Percentiles rank a stretch among this genome's conserved stretches.
Evolutionary conservation across 192 early-diverging fungal genomes (phyloP).

Genomic region (Entomortierella beljakovae): DNA sequence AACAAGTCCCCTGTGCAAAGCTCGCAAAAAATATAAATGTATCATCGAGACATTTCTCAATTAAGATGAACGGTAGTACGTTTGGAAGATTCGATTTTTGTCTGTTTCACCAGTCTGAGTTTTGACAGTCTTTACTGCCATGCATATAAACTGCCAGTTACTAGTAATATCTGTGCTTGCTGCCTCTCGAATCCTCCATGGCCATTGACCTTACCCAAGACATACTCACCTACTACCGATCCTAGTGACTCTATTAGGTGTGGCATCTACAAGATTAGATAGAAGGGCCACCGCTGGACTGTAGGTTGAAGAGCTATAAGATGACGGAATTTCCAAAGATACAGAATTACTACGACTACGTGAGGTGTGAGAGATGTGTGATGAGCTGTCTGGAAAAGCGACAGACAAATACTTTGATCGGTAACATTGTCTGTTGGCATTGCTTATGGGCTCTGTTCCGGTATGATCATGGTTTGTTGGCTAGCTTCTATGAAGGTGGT

Average conservation of each 20-base stretch:
- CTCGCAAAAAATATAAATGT: constrained; percentile 81
- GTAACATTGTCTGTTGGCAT: constrained; percentile 5
- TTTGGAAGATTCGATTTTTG: constrained; percentile 65
- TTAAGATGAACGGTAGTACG: constrained; percentile 72
- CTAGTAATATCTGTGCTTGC: constrained; percentile 27
- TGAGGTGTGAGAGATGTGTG: not conserved
- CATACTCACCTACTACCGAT: constrained; percentile 78
- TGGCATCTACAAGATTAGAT: constrained; percentile 35
- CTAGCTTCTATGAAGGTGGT: too few relatives aligned
- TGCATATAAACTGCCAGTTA: not conserved
- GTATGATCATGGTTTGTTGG: too few relatives aligned
- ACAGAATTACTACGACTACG: not conserved
- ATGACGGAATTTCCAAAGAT: constrained; percentile 29
- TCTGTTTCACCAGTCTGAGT: constrained; percentile 54
- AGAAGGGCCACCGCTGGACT: constrained; percentile 54
- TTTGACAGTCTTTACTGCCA: constrained; percentile 80
- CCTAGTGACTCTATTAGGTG: constrained; percentile 52
- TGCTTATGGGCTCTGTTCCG: too few relatives aligned
- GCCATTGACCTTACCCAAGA: constrained; percentile 76
- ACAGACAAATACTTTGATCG: constrained; percentile 10
- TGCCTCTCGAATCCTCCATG: constrained; percentile 80
- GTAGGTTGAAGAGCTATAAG: constrained; percentile 43
- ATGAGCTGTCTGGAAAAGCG: not conserved
- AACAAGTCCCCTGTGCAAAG: constrained; percentile 71
- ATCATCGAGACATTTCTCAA: constrained; percentile 74